Evolutionary conservation across 176 grass and related monocot species (phyloP).

Genomic region (Avena insularis): DNA sequence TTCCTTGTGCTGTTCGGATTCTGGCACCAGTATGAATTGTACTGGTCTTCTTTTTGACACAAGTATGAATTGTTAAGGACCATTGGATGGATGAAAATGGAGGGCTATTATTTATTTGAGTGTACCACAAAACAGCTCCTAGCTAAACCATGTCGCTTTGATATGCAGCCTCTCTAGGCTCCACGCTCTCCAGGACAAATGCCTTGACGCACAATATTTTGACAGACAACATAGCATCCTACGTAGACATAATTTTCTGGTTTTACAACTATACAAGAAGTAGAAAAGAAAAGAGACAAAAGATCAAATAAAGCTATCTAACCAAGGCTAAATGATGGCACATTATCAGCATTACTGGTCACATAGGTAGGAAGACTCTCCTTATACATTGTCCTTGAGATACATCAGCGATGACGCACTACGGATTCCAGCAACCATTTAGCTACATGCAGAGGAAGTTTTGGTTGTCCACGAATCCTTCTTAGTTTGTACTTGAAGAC

Average conservation of each 20-base stretch:
- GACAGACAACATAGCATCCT: background rate
- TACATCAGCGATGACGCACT: constrained; percentile 52
- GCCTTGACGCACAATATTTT: background rate
- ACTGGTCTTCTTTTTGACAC: no score
- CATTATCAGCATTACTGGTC: constrained; percentile 51
- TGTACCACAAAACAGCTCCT: background rate
- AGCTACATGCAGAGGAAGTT: constrained; percentile 60
- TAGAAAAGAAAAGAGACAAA: background rate
- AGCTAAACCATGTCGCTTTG: background rate
- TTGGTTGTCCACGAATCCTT: constrained; percentile 60
- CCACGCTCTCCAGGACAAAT: background rate
- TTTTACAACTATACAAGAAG: background rate
- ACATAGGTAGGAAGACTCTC: constrained; percentile 53
- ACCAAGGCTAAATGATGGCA: background rate
- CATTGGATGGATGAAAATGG: no score
- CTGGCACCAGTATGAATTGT: no score
- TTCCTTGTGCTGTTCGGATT: no score
- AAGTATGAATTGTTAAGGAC: no score
- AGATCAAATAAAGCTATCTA: background rate
- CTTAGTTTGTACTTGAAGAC: constrained; percentile 59
- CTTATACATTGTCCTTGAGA: constrained; percentile 42
- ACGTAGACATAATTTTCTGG: background rate
- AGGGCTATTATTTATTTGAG: no score
- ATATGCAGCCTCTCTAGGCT: background rate
- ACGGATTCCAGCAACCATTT: constrained; percentile 41